Base-by-base conservation (phyloP, 371 early-diverging fungal species). In the Mucor saturninus region DNA sequence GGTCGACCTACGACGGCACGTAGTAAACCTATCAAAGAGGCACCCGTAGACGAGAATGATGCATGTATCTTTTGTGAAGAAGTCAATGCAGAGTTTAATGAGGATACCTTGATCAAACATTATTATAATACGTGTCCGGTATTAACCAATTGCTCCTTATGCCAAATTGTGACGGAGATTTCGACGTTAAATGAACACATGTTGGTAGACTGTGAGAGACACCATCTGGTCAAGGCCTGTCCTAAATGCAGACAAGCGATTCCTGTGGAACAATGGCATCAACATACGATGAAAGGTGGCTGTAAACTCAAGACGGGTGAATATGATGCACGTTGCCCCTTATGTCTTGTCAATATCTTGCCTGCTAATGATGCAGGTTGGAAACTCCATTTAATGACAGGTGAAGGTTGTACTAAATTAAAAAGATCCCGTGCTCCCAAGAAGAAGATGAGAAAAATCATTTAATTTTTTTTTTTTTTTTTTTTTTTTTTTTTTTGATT, bases 51-150 rank as follows among this genome's bases (percentile, higher is more conserved):
- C 29, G 59, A 59, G 29, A 50, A 59, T 9, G 32, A 72, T 30
- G 45, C 66, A 14, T 94, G 94, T 71, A 88, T 93, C 13, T 94
- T 94, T 58, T 94, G 94, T 68, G 91, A 89, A 37, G 88, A 91
- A 67, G 71, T 73, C 7, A 86, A 85, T 57, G 77, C 77, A 10
- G 71, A 65, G 0, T 94, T 92, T 59, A 91, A 87, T 9, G 92
- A 91, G 46, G 89, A 91, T 48, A 83, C 77, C 0, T 69, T 94
- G 4, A 89, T 93, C 28, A 66, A 77, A 6, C 94, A 94, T 65
- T 93, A 93, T 64, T 92, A 92, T 82, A 77, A 83, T 32, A 83
- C 88, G 15, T 94, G 94, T 61, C 89, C 89, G 14, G 80, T 88
- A 67, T 76, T 92, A 6, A 85, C 84, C 32, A 84, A 80, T 15